Percentiles rank a stretch among this genome's conserved stretches.
phyloP scores from a whole-genome alignment of 495 filamentous ascomycete species.

The Lentithecium fluviatile region DNA sequence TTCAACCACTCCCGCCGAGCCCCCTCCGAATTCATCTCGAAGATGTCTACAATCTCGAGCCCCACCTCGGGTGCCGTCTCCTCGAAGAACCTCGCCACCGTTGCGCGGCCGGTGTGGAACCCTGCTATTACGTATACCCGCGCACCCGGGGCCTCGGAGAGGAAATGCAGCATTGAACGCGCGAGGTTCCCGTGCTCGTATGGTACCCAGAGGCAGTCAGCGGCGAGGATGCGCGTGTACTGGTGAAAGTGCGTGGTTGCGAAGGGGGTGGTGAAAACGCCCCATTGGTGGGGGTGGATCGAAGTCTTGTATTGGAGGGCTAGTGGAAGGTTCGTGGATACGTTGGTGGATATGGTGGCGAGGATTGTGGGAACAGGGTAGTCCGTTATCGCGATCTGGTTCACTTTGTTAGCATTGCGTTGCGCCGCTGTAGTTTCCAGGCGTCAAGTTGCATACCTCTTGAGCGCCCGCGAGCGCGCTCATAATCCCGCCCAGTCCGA shows the following conservation, averaged over 20 bases:
- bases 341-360: conserved; percentile 61
- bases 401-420: neutral
- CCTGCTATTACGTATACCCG: conserved; percentile 68
- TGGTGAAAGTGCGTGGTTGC: conserved; percentile 49
- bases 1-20: conserved; percentile 62
- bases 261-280: conserved; percentile 59
- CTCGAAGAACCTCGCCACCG: conserved; percentile 71
- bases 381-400: conserved; percentile 60
- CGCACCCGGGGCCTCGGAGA: conserved; percentile 52
- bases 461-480: conserved; percentile 62
- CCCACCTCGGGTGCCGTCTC: conserved; percentile 52
- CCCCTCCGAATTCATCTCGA: conserved; percentile 71
- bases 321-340: conserved; percentile 52
- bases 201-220: conserved; percentile 87
- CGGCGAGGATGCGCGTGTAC: conserved; percentile 71
- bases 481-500: conserved; percentile 72
- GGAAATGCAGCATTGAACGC: conserved; percentile 69
- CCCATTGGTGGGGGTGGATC: conserved; percentile 74
- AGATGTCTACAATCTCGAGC: conserved; percentile 67
- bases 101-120: conserved; percentile 79
- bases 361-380: conserved; percentile 68
- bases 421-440: no score
- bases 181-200: conserved; percentile 71
- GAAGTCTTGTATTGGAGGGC: conserved; percentile 37
- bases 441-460: conserved; percentile 51